Percentiles rank a stretch among this genome's conserved stretches.
These are phyloP conservation scores for Teratosphaeria viscida DNA, from an alignment of 2,329 filamentous ascomycete genomes.

Conservation along the genomic window DNA sequence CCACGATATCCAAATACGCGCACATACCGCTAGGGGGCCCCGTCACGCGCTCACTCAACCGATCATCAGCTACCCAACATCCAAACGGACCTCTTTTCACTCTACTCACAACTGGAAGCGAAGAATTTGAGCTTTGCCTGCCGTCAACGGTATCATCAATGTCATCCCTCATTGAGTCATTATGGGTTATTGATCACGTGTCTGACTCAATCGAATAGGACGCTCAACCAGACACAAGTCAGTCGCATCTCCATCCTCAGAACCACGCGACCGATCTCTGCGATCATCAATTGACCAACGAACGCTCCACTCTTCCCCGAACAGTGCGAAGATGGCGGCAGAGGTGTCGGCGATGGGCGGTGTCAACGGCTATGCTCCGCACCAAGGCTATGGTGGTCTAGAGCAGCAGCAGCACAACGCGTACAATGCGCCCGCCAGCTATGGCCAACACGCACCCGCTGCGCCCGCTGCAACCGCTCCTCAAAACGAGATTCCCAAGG, in stretches of 20 bases:
- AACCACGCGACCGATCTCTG: background rate
- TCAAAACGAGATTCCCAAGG: conserved; percentile 53
- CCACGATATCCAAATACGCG: background rate
- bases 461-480: conserved; percentile 9
- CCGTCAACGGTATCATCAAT: background rate
- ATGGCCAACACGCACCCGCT: conserved; percentile 15
- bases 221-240: background rate
- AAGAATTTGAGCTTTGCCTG: background rate
- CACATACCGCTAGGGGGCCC: background rate
- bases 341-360: conserved; percentile 28
- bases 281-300: background rate
- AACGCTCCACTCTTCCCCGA: background rate
- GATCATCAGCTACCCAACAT: background rate
- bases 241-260: background rate
- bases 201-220: conserved; percentile 2
- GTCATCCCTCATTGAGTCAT: background rate
- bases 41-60: background rate
- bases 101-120: background rate
- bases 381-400: conserved; percentile 28
- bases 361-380: conserved; percentile 39
- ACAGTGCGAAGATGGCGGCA: conserved; percentile 26
- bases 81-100: background rate
- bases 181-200: background rate
- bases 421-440: conserved; percentile 21
- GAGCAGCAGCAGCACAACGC: conserved; percentile 22